Evolutionary conservation across 768 basidiomycete genomes (phyloP).

Genomic region (Solioccasus polychromus): DNA sequence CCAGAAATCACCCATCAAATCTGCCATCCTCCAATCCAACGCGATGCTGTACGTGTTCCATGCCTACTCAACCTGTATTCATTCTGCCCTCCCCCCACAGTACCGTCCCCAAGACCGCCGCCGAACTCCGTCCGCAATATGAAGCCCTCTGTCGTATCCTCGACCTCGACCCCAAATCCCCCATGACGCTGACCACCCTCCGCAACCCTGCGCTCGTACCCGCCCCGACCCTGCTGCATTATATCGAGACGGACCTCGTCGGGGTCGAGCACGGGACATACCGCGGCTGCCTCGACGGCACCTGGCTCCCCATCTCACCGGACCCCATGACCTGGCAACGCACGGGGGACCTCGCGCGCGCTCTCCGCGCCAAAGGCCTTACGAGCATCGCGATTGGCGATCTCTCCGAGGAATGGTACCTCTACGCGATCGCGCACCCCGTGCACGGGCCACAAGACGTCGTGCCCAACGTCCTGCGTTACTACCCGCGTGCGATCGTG

Average conservation of each 20-base stretch:
- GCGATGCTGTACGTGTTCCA: constrained; percentile 53
- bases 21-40: constrained; percentile 70
- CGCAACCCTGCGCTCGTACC: constrained; percentile 47
- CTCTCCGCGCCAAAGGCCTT: constrained; percentile 56
- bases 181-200: constrained; percentile 47
- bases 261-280: constrained; percentile 59
- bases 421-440: constrained; percentile 69
- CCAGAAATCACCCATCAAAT: constrained; percentile 57
- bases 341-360: constrained; percentile 52
- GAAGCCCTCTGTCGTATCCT: constrained; percentile 56
- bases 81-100: constrained; percentile 23
- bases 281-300: constrained; percentile 57
- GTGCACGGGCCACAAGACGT: constrained; percentile 49
- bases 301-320: constrained; percentile 52
- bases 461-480: constrained; percentile 54
- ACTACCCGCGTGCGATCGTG: constrained; percentile 53
- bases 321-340: constrained; percentile 73
- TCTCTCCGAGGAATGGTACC: constrained; percentile 71
- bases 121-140: constrained; percentile 60
- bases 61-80: neutral
- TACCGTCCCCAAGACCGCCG: constrained; percentile 54
- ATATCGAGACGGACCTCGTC: constrained; percentile 56
- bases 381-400: constrained; percentile 61
- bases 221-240: constrained; percentile 46
- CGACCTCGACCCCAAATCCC: constrained; percentile 47